These are phyloP conservation scores for Acorus calamus DNA, from an alignment of 106 monocot species.

Conservation along the genomic window DNA sequence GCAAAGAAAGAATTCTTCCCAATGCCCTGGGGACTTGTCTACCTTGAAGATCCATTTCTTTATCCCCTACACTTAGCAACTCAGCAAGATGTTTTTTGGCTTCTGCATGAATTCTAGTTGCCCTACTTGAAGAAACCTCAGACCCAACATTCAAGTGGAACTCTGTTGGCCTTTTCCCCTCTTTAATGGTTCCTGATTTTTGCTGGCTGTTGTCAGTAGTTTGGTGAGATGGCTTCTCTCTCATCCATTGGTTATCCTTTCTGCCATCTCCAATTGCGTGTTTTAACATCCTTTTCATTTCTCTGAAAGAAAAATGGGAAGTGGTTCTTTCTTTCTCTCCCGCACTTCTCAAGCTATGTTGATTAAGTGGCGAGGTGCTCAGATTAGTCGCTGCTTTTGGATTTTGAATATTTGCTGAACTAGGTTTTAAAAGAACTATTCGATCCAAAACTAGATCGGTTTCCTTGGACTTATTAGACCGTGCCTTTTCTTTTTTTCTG, in stretches of 20 bases:
- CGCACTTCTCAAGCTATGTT: constrained; percentile 1
- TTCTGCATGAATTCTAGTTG: constrained; percentile 37
- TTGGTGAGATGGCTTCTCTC: neutral
- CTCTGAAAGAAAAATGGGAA: neutral
- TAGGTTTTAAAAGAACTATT: constrained; percentile 1
- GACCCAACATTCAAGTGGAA: neutral
- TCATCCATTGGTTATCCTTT: neutral
- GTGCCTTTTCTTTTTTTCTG: neutral
- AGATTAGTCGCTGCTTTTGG: neutral
- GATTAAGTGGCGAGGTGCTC: neutral
- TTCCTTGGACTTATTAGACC: too few species aligned
- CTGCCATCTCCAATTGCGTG: neutral
- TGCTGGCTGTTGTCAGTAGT: neutral
- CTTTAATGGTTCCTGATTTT: neutral
- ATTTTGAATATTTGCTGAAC: neutral
- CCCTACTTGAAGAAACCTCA: constrained; percentile 1
- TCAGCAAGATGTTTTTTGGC: constrained; percentile 33
- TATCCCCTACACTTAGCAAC: constrained; percentile 1
- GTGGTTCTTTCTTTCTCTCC: neutral
- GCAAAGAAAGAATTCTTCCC: neutral
- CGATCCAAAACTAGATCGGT: neutral
- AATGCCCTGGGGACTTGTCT: neutral
- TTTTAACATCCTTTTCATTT: constrained; percentile 1
- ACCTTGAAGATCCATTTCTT: neutral
- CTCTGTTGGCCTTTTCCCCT: constrained; percentile 4